Conservation (phyloP, 345 rosid genomes). For the Gossypium longicalyx region DNA sequence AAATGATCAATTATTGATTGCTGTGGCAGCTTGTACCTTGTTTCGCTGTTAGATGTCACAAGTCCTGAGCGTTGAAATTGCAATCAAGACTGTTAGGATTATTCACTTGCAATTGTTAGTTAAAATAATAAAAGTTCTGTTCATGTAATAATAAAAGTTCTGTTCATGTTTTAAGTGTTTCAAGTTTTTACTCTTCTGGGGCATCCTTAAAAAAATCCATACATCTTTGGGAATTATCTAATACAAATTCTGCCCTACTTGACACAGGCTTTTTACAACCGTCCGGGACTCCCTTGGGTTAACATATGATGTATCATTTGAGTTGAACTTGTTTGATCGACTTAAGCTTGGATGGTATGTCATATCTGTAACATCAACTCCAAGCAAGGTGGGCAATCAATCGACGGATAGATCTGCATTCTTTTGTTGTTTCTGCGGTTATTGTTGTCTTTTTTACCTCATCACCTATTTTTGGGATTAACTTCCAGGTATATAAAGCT, state of each 20-base stretch:
- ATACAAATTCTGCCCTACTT: conserved; percentile 9
- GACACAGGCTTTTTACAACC: conserved; percentile 93
- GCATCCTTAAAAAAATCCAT: background rate
- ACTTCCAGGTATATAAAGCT: conserved; percentile 76
- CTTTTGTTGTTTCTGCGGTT: background rate
- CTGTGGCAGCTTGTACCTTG: background rate
- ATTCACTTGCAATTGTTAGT: background rate
- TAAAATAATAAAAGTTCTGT: background rate
- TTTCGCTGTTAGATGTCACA: background rate
- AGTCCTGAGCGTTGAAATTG: background rate
- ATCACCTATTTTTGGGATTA: conserved; percentile 23
- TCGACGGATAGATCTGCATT: conserved; percentile 17
- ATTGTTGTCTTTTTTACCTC: background rate
- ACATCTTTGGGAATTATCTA: background rate
- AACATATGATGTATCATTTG: conserved; percentile 97
- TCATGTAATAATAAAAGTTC: background rate
- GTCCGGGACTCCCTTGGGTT: conserved; percentile 98
- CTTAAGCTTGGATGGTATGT: conserved; percentile 99
- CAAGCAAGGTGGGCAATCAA: conserved; percentile 64
- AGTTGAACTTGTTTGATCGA: conserved; percentile 90
- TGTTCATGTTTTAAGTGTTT: background rate
- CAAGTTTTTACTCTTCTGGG: background rate
- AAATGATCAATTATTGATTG: conserved; percentile 4
- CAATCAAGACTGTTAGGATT: background rate
- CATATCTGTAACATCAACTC: conserved; percentile 95